Base-by-base conservation (phyloP, 768 basidiomycete species). In the Trichaptum fuscoviolaceum region DNA sequence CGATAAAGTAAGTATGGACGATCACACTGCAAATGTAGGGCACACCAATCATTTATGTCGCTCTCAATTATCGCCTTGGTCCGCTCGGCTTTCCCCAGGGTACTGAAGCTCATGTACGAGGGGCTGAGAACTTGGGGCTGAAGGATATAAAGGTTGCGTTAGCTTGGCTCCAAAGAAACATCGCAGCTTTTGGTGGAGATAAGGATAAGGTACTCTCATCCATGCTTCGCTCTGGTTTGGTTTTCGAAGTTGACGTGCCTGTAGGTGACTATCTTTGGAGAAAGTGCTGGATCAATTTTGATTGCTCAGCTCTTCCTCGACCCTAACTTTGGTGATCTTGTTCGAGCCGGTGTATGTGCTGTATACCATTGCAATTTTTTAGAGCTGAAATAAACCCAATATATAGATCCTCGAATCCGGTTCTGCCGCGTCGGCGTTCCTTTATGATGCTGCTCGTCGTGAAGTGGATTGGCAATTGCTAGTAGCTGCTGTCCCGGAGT, bases 191-290 rank as follows among this genome's bases (percentile, higher is more conserved):
- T 35, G 77, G 77, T 4, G 77, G 77, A 15, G 71, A 76, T 67
- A 69, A 69, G 20, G 30, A 42, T 57, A 70, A 71, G 68, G 69
- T 68, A 18, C 26, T 4, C 18, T 42, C 26, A 27, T 35, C 24
- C 18, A 30, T 30, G 30, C 30, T 30, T 30, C 30, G 10, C 42
- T 2, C 42, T 52, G 6, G 12, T 4, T 52, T 12, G 15, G 42
- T 6, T 52, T 20, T 52, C 12, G 42, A 52, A 12, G 20, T 52
- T 52, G 42, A 52, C 15, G 60, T 58, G 65, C 0, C 30, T 24
- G 9, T 68, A 82, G 78, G 83, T 87, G 1, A 85, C 84, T 1
- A 72, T 83, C 27, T 82, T 82, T 63, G 87, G 86, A n/a, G 79
- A 87, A 68, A 82, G 81, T 57, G 86, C 85, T 9, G 85, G 86